Evolutionary conservation across 129 eudicot species (phyloP).

Genomic region (Chrysanthemum lavandulifolium): DNA sequence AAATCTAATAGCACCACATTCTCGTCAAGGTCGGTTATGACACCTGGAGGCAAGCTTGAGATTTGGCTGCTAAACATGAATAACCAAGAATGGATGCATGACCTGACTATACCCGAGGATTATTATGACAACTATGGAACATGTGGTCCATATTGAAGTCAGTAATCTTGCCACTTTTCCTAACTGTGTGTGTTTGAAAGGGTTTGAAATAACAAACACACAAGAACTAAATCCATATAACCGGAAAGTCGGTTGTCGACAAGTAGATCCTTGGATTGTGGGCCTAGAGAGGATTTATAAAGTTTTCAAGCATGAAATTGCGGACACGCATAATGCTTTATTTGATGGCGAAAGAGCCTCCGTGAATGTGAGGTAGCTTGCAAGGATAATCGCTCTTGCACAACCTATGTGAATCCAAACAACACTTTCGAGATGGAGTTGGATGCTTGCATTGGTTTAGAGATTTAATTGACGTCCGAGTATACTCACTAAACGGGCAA

Average conservation of each 20-base stretch:
- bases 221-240: constrained; percentile 13
- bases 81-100: background rate
- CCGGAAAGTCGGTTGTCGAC: constrained; percentile 28
- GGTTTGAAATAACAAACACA: constrained; percentile 22
- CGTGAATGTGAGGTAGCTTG: constrained; percentile 23
- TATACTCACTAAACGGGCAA: constrained; percentile 4
- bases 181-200: constrained; percentile 22
- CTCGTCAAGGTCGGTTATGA: constrained; percentile 8
- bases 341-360: constrained; percentile 23
- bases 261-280: constrained; percentile 23
- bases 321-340: constrained; percentile 21
- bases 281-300: constrained; percentile 4
- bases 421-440: constrained; percentile 20
- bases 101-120: background rate
- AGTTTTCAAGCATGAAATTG: constrained; percentile 16
- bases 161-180: constrained; percentile 20
- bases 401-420: constrained; percentile 21
- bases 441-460: constrained; percentile 33
- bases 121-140: constrained; percentile 20
- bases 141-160: constrained; percentile 36
- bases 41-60: background rate
- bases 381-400: constrained; percentile 30
- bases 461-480: constrained; percentile 21
- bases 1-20: background rate
- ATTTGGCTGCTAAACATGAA: background rate